These are phyloP conservation scores for Pseudogymnoascus sp. DNA, from an alignment of 2,329 filamentous ascomycete genomes.

Conservation along the genomic window DNA sequence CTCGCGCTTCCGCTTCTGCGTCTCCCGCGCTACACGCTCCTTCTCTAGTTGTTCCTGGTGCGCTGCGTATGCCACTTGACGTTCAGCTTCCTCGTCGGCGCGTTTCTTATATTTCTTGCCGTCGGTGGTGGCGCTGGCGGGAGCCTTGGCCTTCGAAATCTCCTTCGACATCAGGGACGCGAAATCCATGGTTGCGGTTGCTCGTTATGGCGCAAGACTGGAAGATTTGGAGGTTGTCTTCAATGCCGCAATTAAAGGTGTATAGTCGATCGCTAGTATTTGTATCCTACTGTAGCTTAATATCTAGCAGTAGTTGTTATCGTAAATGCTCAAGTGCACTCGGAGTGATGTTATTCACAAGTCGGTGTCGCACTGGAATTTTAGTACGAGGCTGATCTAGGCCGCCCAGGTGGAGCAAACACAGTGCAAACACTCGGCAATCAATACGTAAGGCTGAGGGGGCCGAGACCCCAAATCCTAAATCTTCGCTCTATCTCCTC, in stretches of 20 bases:
- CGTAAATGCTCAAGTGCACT: constrained; percentile 6
- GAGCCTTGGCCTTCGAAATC: constrained; percentile 67
- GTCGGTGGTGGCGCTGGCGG: constrained; percentile 23
- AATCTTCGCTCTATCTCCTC: neutral
- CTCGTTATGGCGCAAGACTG: neutral
- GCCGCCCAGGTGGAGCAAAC: constrained; percentile 1
- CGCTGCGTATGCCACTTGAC: constrained; percentile 68
- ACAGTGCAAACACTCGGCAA: neutral
- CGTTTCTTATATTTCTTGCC: constrained; percentile 75
- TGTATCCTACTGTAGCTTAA: neutral
- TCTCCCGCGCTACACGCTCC: constrained; percentile 59
- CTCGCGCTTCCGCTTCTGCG: constrained; percentile 79
- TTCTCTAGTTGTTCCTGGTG: constrained; percentile 69
- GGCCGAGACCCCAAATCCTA: constrained; percentile 1
- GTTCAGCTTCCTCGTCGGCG: constrained; percentile 75
- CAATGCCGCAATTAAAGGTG: neutral
- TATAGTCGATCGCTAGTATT: no score
- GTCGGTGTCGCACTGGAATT: neutral
- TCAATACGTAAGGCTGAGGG: constrained; percentile 3
- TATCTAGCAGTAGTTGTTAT: neutral
- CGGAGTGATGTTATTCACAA: neutral
- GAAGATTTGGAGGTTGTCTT: neutral
- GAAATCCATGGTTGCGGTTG: constrained; percentile 69
- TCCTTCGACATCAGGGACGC: constrained; percentile 87
- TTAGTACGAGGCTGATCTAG: constrained; percentile 4